Percentiles rank a stretch among this genome's conserved stretches.
Evolutionary conservation across 2,329 filamentous ascomycete genomes (phyloP).

Genomic region (Xylariales sp.): DNA sequence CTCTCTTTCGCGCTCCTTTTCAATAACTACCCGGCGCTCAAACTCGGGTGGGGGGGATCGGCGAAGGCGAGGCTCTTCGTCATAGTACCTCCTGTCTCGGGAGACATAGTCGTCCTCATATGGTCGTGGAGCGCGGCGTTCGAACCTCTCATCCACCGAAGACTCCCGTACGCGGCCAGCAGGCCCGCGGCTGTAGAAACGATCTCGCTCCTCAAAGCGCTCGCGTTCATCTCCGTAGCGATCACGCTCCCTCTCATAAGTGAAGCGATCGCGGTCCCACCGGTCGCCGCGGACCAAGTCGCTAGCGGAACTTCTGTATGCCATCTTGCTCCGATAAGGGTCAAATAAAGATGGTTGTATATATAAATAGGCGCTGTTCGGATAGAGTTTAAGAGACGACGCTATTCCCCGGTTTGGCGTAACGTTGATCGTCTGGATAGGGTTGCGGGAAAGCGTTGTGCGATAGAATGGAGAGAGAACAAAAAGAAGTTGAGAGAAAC

Average conservation of each 20-base stretch:
- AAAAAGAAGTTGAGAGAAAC: conserved; percentile 1
- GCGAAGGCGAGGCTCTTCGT: conserved; percentile 44
- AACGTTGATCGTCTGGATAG: too few relatives aligned
- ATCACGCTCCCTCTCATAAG: conserved; percentile 38
- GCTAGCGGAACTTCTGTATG: conserved; percentile 25
- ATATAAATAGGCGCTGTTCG: too few relatives aligned
- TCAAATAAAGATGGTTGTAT: too few relatives aligned
- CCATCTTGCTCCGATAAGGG: conserved; percentile 16
- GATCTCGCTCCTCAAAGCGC: conserved; percentile 49
- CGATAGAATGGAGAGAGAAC: neutral
- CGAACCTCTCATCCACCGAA: conserved; percentile 44
- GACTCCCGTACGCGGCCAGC: conserved; percentile 35
- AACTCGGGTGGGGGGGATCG: conserved; percentile 38
- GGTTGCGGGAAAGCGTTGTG: conserved; percentile 1
- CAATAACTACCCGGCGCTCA: conserved; percentile 52
- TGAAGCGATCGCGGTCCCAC: conserved; percentile 55
- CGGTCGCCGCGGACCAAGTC: conserved; percentile 32
- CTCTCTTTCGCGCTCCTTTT: conserved; percentile 43
- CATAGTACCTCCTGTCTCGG: conserved; percentile 50
- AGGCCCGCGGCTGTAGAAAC: conserved; percentile 35
- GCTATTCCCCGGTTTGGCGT: too few relatives aligned
- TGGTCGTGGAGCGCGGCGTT: conserved; percentile 35
- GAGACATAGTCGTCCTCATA: conserved; percentile 44
- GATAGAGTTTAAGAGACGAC: too few relatives aligned
- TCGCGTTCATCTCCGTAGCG: conserved; percentile 40